A percentile compares a stretch with the other conserved stretches of the same genome.
phyloP scores from a whole-genome alignment of 768 basidiomycete genomes.

The Pholiota molesta region DNA sequence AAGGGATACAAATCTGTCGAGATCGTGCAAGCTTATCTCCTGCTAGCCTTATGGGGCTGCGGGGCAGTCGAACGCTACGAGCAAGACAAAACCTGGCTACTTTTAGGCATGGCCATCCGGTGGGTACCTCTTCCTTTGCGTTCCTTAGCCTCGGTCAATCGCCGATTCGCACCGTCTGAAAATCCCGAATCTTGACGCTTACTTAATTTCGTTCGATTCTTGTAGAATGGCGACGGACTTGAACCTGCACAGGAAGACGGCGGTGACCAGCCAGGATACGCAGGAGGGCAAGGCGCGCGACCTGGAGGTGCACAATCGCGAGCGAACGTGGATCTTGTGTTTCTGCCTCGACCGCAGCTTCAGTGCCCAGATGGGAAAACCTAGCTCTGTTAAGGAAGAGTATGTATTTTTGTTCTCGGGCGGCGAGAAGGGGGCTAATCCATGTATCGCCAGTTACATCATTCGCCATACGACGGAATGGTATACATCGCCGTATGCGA shows the following conservation, averaged over 20 bases:
- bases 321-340: slow-evolving; percentile 92
- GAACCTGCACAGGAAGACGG: slow-evolving; percentile 90
- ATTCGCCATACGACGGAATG: slow-evolving; percentile 82
- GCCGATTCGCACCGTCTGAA: neutral
- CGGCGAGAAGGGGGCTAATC: neutral
- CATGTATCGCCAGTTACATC: slow-evolving; percentile 60
- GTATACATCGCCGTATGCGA: slow-evolving; percentile 67
- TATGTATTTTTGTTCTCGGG: slow-evolving; percentile 41
- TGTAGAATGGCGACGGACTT: slow-evolving; percentile 92
- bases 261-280: slow-evolving; percentile 60
- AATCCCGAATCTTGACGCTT: neutral
- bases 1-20: slow-evolving; percentile 91
- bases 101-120: slow-evolving; percentile 87
- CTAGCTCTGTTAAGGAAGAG: slow-evolving; percentile 93
- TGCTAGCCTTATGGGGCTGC: slow-evolving; percentile 88
- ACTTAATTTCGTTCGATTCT: neutral
- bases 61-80: slow-evolving; percentile 97
- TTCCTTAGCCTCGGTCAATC: neutral
- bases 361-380: slow-evolving; percentile 97
- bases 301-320: slow-evolving; percentile 89
- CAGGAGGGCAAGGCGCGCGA: slow-evolving; percentile 82
- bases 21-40: slow-evolving; percentile 92
- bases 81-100: slow-evolving; percentile 92
- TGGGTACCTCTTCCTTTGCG: slow-evolving; percentile 31
- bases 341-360: slow-evolving; percentile 87